Percentiles rank a stretch among this genome's conserved stretches.
Evolutionary conservation across 1,139 yeast genomes (phyloP).

Genomic region (Pneumocystis murina): DNA sequence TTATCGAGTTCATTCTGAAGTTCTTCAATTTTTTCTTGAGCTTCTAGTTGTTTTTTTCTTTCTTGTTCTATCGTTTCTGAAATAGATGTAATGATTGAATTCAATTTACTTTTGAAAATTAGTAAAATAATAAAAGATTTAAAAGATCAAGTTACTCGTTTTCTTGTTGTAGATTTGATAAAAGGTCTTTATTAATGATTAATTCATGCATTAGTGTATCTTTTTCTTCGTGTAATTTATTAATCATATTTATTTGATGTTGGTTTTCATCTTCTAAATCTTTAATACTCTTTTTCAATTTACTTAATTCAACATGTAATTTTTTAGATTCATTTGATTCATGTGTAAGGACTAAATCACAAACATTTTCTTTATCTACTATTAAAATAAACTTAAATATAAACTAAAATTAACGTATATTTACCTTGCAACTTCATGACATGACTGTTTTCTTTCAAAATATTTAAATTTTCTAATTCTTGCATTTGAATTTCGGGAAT

Average conservation of each 20-base stretch:
- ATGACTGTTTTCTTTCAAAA: neutral
- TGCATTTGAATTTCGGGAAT: neutral
- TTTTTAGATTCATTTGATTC: neutral
- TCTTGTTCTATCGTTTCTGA: neutral
- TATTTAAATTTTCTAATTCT: neutral
- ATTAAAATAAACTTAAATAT: neutral
- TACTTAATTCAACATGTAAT: neutral
- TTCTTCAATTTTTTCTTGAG: neutral
- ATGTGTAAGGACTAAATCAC: neutral
- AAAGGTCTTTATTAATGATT: neutral
- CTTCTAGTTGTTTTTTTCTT: neutral
- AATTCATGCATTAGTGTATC: neutral
- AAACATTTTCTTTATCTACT: neutral
- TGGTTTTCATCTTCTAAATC: neutral
- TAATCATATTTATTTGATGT: neutral
- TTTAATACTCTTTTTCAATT: neutral
- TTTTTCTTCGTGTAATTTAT: neutral
- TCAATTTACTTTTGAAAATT: neutral
- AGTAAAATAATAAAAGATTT: neutral
- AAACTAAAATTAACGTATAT: neutral
- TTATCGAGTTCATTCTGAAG: neutral
- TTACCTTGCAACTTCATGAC: neutral
- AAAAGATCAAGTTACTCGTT: neutral
- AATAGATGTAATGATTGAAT: neutral
- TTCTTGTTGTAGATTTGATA: neutral